These are phyloP conservation scores for Monosporozyma solicola DNA, from an alignment of 805 yeast genomes.

Conservation along the genomic window DNA sequence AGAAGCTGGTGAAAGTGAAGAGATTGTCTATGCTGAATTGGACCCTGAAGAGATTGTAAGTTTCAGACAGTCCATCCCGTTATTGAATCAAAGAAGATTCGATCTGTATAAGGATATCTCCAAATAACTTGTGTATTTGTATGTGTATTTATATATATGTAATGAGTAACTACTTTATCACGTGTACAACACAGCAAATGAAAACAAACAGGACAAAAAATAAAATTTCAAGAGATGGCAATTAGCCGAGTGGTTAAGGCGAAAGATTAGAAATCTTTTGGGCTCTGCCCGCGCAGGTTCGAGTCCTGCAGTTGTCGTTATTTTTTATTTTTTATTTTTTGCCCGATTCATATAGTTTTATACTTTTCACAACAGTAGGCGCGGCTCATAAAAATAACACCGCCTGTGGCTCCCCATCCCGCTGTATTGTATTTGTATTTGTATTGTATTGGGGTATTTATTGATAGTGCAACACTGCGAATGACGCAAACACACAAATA, in stretches of 20 bases:
- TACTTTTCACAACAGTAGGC: too few relatives aligned
- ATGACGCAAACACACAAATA: too few relatives aligned
- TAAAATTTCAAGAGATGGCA: slow-evolving; percentile 20
- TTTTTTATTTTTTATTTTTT: slow-evolving; percentile 19
- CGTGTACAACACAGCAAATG: background rate
- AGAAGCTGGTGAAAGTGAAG: slow-evolving; percentile 75
- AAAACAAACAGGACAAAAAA: background rate
- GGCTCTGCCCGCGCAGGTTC: slow-evolving; percentile 58
- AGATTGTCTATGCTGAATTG: slow-evolving; percentile 63
- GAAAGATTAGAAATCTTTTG: slow-evolving; percentile 54
- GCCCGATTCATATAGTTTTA: too few relatives aligned
- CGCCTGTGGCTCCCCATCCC: too few relatives aligned
- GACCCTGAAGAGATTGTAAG: slow-evolving; percentile 50
- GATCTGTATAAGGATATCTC: slow-evolving; percentile 40
- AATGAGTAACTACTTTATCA: background rate
- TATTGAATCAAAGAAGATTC: slow-evolving; percentile 60
- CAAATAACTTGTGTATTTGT: slow-evolving; percentile 3
- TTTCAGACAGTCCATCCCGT: slow-evolving; percentile 61
- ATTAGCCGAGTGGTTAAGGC: slow-evolving; percentile 63
- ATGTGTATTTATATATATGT: background rate
- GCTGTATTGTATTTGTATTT: too few relatives aligned
- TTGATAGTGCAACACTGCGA: too few relatives aligned
- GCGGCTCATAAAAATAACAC: too few relatives aligned
- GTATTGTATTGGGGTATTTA: too few relatives aligned
- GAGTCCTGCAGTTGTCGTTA: slow-evolving; percentile 66